Evolutionary conservation across 148 eudicot genomes (phyloP), one percentile per base, ranked within the genome.

Genomic region (Rhododendron henanense): DNA sequence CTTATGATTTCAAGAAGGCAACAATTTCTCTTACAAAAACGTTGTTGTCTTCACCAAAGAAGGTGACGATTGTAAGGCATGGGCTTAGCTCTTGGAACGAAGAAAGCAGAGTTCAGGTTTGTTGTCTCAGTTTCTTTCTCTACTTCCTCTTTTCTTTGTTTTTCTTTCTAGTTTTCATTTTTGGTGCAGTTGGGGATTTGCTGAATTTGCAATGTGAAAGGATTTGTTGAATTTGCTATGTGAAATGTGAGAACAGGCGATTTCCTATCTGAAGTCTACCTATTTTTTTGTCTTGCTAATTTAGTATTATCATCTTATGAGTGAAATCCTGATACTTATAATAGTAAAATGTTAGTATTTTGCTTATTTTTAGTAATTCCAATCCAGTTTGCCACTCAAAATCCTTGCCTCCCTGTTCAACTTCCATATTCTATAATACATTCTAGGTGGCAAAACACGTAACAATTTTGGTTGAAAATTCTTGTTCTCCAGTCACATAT

Each of bases 61-160:
- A 92, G 89, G 93, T 94, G 74, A 94, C 94, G 41, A 87, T 94
- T 87, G 87, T 94, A 44, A 87, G 96, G 84, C 96, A 94, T 85
- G 96, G 96, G 82, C 93, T 93, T 53, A 94, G 96, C 91, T 89
- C 95, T 63, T 94, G 96, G 96, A 93, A 94, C 74, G 80, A 85
- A 51, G 96, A 94, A 90, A 88, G 91, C 73, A 88, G 95, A 88
- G 93, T 94, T 84, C 96, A 94, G 96, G 95, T 92, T 87, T 63
- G 90, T 41, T 63, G 61, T 3, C 65, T 51, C 15, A 2, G 21
- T 19, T 63, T 47, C 45, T 16, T 85, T 79, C 74, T 25, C 69
- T 65, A 65, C 71, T 65, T 65, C 31, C 9, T 65, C 10, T 65
- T 65, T 65, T 25, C 71, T n/a, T 63, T 6, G 28, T 63, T 63